These are phyloP conservation scores for Tardiomyces blankii DNA, from an alignment of 1,139 yeast genomes.

Conservation along the genomic window DNA sequence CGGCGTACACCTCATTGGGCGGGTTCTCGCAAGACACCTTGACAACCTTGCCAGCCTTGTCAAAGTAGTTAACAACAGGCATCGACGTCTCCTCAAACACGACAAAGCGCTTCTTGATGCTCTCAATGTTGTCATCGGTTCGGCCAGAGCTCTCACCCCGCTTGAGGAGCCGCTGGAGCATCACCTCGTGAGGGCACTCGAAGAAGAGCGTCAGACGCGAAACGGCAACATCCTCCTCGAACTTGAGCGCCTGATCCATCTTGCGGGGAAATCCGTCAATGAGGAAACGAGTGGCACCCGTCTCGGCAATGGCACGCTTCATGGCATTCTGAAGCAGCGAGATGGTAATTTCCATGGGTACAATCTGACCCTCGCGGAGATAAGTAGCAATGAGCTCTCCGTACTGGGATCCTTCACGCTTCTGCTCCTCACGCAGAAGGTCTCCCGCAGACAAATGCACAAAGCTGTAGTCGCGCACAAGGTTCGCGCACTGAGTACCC, in stretches of 20 bases:
- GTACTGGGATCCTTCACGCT: constrained; percentile 67
- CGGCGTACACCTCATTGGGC: constrained; percentile 65
- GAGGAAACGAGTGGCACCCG: constrained; percentile 48
- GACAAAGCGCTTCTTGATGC: constrained; percentile 78
- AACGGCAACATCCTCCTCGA: constrained; percentile 68
- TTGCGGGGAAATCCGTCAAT: constrained; percentile 97
- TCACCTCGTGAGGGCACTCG: constrained; percentile 85
- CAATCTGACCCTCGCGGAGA: constrained; percentile 82
- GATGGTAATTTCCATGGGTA: constrained; percentile 91
- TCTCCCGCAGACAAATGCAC: constrained; percentile 94
- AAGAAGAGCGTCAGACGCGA: constrained; percentile 70
- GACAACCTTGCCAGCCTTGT: constrained; percentile 63
- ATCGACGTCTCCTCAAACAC: constrained; percentile 82
- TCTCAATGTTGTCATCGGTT: constrained; percentile 83
- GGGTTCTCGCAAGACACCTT: constrained; percentile 69
- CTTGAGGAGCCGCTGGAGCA: constrained; percentile 75
- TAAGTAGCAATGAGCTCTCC: constrained; percentile 78
- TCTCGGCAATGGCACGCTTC: constrained; percentile 38
- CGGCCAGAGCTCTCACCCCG: constrained; percentile 95
- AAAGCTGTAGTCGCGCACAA: constrained; percentile 72
- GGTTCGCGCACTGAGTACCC: constrained; percentile 88
- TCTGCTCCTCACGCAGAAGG: constrained; percentile 82
- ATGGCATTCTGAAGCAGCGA: constrained; percentile 78
- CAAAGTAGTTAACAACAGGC: constrained; percentile 90
- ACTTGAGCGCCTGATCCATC: constrained; percentile 94